Conservation (phyloP, 2,329 filamentous ascomycete species). For the Xylariaceae sp. region DNA sequence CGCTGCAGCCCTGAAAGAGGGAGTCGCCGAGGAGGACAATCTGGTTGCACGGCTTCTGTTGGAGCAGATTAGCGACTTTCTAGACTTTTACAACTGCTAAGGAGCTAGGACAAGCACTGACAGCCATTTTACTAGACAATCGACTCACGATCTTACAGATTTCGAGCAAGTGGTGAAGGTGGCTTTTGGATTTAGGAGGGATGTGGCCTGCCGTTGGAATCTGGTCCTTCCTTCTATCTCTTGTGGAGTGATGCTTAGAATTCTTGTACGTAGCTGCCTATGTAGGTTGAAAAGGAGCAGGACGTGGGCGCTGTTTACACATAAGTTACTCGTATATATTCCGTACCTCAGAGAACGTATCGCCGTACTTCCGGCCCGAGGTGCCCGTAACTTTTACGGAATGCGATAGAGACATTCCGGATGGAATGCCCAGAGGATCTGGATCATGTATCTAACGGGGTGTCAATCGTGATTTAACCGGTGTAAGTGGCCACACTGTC, state of each 20-base stretch:
- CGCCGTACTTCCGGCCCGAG: too few relatives aligned
- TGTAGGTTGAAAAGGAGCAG: too few relatives aligned
- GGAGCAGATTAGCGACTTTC: slow-evolving; percentile 2
- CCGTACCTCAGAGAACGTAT: too few relatives aligned
- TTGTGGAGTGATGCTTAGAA: neutral
- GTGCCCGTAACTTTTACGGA: too few relatives aligned
- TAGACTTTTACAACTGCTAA: neutral
- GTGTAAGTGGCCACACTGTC: neutral
- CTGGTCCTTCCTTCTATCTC: neutral
- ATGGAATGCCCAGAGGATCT: neutral
- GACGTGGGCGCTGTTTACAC: too few relatives aligned
- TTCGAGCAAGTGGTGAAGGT: neutral
- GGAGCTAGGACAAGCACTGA: slow-evolving; percentile 3
- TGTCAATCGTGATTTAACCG: neutral
- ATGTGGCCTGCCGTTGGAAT: too few relatives aligned
- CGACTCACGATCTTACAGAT: neutral
- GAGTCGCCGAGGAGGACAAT: slow-evolving; percentile 87
- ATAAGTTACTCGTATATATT: too few relatives aligned
- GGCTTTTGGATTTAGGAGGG: neutral
- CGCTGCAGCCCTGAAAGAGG: slow-evolving; percentile 65
- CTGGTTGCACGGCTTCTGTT: slow-evolving; percentile 58
- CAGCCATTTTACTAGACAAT: slow-evolving; percentile 11
- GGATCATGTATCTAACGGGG: neutral
- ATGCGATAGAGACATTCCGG: too few relatives aligned
- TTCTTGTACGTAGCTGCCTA: too few relatives aligned